Base-by-base conservation (phyloP, 1,284 basidiomycete species). In the Rhodotorula sp. region DNA sequence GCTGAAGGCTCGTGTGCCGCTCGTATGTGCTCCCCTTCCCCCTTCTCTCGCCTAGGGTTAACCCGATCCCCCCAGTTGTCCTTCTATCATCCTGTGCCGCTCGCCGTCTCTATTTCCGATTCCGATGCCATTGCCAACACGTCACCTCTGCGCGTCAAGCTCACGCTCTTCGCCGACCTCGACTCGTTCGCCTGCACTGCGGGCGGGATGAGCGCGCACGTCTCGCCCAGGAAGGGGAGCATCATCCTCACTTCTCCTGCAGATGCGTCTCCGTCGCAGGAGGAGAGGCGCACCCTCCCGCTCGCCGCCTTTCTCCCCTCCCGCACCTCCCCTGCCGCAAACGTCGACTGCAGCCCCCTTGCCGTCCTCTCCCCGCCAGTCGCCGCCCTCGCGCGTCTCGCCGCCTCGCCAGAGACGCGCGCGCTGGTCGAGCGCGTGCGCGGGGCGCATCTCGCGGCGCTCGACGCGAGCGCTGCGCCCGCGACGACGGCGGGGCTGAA, bases 91-190 rank as follows among this genome's bases (percentile, higher is more conserved):
- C 50, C 50, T 12, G n/a, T 8, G 7, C n/a, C 50, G 10, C n/a
- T 27, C 15, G 5, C 48, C 27, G 3, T 25, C 6, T 6, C 50
- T 29, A 29, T 48, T 36, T 10, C 21, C 15, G 27, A 12, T 6
- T 39, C 39, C 57, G n/a, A 29, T 10, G 21, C 44, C 39, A 39
- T 39, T 15, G 39, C 39, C 44, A 19, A 13, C 44, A 44, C 4
- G 44, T 12, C 13, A 4, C 44, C 15, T 12, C 44, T 19, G 44
- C 44, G 46, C 29, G 5, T 48, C 41, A 54, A 44, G 37, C 0
- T 29, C 39, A 63, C 51, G 3, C 1, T 63, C 61, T 63, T 32
- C 39, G 39, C 61, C 51, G 61, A 63, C 44, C 44, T 27, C 19
- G 51, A 51, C 27, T 54, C 50, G 15, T 41, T 12, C 50, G 50